Conservation (phyloP, 75 land plant genomes). For the Pinus albicaulis region DNA sequence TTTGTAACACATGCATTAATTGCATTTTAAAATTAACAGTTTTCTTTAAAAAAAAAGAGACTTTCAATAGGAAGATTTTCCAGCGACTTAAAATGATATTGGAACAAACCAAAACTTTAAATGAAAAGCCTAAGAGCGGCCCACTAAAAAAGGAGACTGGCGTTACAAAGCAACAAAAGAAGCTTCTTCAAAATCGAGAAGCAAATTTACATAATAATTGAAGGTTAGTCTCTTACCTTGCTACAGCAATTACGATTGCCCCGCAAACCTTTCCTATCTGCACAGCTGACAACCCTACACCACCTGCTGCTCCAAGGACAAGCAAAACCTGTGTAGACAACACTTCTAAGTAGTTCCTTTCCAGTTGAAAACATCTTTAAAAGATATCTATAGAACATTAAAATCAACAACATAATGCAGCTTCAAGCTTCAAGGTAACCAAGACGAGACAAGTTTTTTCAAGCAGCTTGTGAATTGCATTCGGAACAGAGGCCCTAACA, state of each 20-base stretch:
- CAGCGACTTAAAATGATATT: not conserved
- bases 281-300: conserved; percentile 95
- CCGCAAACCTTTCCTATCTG: conserved; percentile 96
- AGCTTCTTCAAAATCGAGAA: not conserved
- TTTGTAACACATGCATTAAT: not conserved
- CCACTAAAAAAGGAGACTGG: not conserved
- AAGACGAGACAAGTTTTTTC: not conserved
- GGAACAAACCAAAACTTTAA: not conserved
- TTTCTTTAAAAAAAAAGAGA: not conserved
- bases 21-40: not conserved
- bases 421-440: not conserved
- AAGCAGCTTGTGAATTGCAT: not conserved
- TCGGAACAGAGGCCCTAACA: too few relatives aligned
- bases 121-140: not conserved
- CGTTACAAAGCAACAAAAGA: not conserved
- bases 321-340: conserved; percentile 67
- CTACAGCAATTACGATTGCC: conserved; percentile 90
- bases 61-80: not conserved
- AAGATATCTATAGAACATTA: not conserved
- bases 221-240: conserved; percentile 50
- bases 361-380: not conserved
- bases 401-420: not conserved
- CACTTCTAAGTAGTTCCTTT: not conserved
- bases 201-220: not conserved
- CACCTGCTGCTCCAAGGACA: conserved; percentile 98